phyloP scores from a whole-genome alignment of 2,329 filamentous ascomycete genomes.

The Dactylellina haptotyla region DNA sequence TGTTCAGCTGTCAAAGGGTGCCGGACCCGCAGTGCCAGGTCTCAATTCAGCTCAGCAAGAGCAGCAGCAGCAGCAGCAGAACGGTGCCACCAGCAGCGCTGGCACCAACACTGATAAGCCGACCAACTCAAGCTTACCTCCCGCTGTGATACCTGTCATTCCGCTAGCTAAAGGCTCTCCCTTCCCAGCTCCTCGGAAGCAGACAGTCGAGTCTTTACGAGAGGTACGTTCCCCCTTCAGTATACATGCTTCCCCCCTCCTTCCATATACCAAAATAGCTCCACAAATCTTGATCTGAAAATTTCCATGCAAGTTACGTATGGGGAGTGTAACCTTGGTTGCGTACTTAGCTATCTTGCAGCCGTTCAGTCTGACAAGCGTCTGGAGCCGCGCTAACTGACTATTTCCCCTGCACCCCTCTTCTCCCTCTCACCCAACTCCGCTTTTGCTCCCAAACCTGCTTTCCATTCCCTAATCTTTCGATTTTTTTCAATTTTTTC shows the following conservation, averaged over 20 bases:
- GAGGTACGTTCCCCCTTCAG: slow-evolving; percentile 26
- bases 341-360: slow-evolving; percentile 4
- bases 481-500: too few species aligned
- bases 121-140: neutral
- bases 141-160: neutral
- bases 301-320: slow-evolving; percentile 12
- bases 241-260: neutral
- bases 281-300: too few species aligned
- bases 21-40: neutral
- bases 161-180: slow-evolving; percentile 1
- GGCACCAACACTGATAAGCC: neutral
- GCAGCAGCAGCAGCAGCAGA: neutral
- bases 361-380: slow-evolving; percentile 6
- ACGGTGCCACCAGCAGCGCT: neutral
- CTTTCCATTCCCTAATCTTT: neutral
- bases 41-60: too few species aligned
- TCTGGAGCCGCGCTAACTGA: slow-evolving; percentile 15
- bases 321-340: too few species aligned
- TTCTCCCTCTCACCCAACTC: neutral
- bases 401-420: neutral
- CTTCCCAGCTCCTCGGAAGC: slow-evolving; percentile 30
- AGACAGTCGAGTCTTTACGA: slow-evolving; percentile 41
- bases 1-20: neutral
- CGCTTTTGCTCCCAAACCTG: neutral
- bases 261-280: too few species aligned